Conservation (phyloP, 768 basidiomycete genomes). For the Cubamyces sp. region DNA sequence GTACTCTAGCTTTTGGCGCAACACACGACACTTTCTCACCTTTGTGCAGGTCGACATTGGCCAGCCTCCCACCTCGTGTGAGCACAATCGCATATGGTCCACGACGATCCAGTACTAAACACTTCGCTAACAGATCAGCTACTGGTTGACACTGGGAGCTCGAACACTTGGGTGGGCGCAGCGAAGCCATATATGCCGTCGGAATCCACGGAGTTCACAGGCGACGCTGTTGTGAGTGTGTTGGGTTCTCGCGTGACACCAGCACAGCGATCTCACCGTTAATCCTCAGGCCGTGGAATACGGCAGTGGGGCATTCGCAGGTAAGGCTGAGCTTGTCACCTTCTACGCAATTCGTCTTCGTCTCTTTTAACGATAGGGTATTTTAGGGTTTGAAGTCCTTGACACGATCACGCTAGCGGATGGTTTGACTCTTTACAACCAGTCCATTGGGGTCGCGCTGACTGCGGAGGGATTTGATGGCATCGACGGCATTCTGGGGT, state of each 20-base stretch:
- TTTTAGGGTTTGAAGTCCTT: conserved; percentile 16
- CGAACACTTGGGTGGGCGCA: conserved; percentile 31
- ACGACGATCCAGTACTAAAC: neutral
- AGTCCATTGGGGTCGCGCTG: conserved; percentile 48
- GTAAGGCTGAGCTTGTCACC: conserved; percentile 1
- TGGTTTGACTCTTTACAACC: conserved; percentile 44
- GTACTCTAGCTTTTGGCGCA: too few relatives aligned
- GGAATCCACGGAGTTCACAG: conserved; percentile 1
- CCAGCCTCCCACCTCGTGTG: conserved; percentile 29
- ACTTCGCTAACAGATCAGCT: conserved; percentile 22
- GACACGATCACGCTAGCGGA: conserved; percentile 48
- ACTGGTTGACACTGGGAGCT: conserved; percentile 31
- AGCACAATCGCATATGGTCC: conserved; percentile 16
- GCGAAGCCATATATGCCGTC: conserved; percentile 10
- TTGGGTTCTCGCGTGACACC: neutral
- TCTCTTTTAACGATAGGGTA: neutral
- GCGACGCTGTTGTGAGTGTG: conserved; percentile 4
- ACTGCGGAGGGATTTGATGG: conserved; percentile 43
- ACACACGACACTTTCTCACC: too few relatives aligned
- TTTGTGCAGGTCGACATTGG: conserved; percentile 27
- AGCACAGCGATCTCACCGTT: neutral
- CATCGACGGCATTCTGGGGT: conserved; percentile 57
- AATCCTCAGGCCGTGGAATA: conserved; percentile 20
- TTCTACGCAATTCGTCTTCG: too few relatives aligned
- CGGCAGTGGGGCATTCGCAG: conserved; percentile 23